phyloP scores from a whole-genome alignment of 2,329 filamentous ascomycete genomes.

The Dactylellina parvicollis region DNA sequence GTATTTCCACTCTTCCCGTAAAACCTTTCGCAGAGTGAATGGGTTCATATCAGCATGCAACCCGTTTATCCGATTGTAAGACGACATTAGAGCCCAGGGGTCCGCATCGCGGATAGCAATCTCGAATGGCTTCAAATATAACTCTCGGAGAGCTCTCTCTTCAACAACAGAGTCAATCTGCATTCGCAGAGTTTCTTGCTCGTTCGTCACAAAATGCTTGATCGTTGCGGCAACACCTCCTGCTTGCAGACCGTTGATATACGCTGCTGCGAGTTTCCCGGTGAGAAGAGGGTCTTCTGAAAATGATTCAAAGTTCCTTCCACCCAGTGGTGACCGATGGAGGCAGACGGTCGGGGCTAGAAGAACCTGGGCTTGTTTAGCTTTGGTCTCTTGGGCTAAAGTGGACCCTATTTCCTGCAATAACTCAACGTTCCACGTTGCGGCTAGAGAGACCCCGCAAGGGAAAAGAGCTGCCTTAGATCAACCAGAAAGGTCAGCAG shows the following conservation, averaged over 20 bases:
- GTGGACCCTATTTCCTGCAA: conserved; percentile 65
- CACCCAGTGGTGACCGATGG: conserved; percentile 81
- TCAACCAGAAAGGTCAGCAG: background rate
- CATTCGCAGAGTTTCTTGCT: conserved; percentile 75
- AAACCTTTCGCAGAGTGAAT: conserved; percentile 56
- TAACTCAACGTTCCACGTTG: conserved; percentile 69
- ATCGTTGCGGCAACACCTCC: conserved; percentile 75
- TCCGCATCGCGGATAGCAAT: conserved; percentile 76
- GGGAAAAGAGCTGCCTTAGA: conserved; percentile 72
- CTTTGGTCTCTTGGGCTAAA: conserved; percentile 68
- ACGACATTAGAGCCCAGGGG: conserved; percentile 75
- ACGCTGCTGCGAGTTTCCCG: conserved; percentile 73
- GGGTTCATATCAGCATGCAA: conserved; percentile 63
- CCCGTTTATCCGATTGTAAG: conserved; percentile 75
- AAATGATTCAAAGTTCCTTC: conserved; percentile 86
- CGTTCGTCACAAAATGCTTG: conserved; percentile 79
- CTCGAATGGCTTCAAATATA: conserved; percentile 78
- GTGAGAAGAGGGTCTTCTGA: conserved; percentile 75
- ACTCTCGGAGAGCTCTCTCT: conserved; percentile 73
- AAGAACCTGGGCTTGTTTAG: conserved; percentile 69
- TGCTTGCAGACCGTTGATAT: conserved; percentile 71
- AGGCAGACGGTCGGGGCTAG: conserved; percentile 74
- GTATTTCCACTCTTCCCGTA: conserved; percentile 60
- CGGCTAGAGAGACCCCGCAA: conserved; percentile 69
- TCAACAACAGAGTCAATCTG: conserved; percentile 72